Conservation (phyloP, 108 stramenopile genomes). For the Tribonema minus region DNA sequence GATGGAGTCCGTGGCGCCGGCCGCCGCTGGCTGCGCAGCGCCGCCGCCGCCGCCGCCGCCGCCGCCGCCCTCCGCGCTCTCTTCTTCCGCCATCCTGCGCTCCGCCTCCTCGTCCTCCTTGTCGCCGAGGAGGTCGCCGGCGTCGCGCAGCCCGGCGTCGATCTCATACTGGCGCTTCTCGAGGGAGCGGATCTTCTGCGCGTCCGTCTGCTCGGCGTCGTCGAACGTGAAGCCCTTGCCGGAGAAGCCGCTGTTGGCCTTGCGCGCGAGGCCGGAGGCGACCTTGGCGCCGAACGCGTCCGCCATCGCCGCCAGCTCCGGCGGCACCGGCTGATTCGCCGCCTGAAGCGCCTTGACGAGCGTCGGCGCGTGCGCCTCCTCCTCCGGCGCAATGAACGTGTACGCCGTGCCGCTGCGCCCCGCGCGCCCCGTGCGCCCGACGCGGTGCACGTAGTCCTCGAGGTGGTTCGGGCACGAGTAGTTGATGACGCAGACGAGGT, state of each 20-base stretch:
- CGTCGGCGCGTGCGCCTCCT: constrained; percentile 89
- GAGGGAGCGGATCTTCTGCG: constrained; percentile 68
- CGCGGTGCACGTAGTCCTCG: constrained; percentile 97
- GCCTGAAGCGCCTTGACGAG: constrained; percentile 83
- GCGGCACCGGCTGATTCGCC: constrained; percentile 72
- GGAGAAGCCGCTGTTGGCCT: constrained; percentile 85
- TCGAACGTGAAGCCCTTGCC: constrained; percentile 96
- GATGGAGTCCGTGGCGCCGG: constrained; percentile 17
- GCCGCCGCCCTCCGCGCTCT: constrained; percentile 22
- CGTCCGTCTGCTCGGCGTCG: constrained; percentile 83
- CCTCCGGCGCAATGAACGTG: constrained; percentile 90
- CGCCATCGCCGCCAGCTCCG: constrained; percentile 74
- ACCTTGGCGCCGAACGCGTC: constrained; percentile 87
- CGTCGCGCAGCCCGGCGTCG: constrained; percentile 72
- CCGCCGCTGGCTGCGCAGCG: too few relatives aligned
- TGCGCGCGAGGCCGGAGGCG: constrained; percentile 68
- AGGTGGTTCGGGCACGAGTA: constrained; percentile 94
- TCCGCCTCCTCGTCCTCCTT: constrained; percentile 36
- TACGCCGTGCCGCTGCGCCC: constrained; percentile 86
- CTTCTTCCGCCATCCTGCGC: constrained; percentile 29
- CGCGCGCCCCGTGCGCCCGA: constrained; percentile 94
- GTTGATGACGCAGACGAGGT: constrained; percentile 77
- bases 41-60: constrained; percentile 4
- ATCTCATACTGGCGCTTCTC: constrained; percentile 53
- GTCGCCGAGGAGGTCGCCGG: constrained; percentile 18